phyloP scores from a whole-genome alignment of 225 moss, liverwort and hornwort species.

The Sphagnum tenellum region DNA sequence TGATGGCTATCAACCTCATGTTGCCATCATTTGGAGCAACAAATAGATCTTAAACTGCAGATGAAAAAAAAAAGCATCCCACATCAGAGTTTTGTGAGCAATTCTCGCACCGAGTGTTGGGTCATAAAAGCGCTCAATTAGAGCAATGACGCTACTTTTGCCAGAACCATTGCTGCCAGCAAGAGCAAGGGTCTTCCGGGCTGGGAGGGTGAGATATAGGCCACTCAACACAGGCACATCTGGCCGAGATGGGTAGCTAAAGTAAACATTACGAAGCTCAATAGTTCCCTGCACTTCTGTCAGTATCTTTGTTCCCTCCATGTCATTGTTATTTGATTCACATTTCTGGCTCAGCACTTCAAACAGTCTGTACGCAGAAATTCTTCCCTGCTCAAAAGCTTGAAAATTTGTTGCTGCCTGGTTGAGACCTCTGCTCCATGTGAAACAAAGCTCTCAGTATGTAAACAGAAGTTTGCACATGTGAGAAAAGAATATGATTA shows the following conservation, averaged over 20 bases:
- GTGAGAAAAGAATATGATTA: too few species aligned
- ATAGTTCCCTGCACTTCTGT: slow-evolving; percentile 64
- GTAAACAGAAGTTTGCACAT: too few species aligned
- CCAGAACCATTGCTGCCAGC: slow-evolving; percentile 85
- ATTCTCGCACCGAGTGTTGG: slow-evolving; percentile 58
- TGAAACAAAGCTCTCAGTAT: neutral
- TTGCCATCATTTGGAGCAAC: too few species aligned
- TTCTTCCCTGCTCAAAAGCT: slow-evolving; percentile 72
- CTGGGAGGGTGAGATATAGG: slow-evolving; percentile 64
- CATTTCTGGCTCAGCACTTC: slow-evolving; percentile 36
- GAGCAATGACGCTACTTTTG: slow-evolving; percentile 77
- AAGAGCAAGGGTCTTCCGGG: slow-evolving; percentile 73
- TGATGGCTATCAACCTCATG: too few species aligned
- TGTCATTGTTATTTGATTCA: slow-evolving; percentile 13
- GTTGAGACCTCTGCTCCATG: slow-evolving; percentile 58
- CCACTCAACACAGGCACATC: slow-evolving; percentile 80
- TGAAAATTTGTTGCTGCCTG: slow-evolving; percentile 82
- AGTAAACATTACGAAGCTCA: slow-evolving; percentile 81
- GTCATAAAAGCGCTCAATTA: slow-evolving; percentile 78
- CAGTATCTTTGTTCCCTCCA: slow-evolving; percentile 28
- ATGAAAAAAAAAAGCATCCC: too few species aligned
- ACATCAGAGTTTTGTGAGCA: too few species aligned
- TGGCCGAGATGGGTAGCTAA: slow-evolving; percentile 76
- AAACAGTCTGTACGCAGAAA: slow-evolving; percentile 65
- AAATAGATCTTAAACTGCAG: too few species aligned